Evolutionary conservation across 371 early-diverging fungal genomes (phyloP), one percentile per base, ranked within the genome.

Genomic region (Mucor velutinosus): DNA sequence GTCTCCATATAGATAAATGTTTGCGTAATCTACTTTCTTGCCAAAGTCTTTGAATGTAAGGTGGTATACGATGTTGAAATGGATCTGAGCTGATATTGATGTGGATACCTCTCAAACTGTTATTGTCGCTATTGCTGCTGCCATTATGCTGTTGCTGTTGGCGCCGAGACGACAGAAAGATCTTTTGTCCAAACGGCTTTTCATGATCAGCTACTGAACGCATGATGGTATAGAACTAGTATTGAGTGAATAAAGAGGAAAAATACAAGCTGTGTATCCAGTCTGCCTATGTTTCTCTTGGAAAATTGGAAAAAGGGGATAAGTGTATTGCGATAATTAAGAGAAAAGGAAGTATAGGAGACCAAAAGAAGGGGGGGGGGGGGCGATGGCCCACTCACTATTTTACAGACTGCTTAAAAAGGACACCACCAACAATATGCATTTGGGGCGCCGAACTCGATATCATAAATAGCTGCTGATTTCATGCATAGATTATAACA

Each of bases 11-110:
- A 0, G 72, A 72, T 7, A 79, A 27, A 0, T 57, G 49, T 19
- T 67, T 69, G 19, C 76, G 74, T 29, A 75, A 15, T 64, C 70
- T 75, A 11, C 78, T 78, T 49, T 80, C 80, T 64, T 84, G 81
- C 84, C 84, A 84, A 5, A 73, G 63, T 21, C 77, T 70, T 69
- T 84, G 82, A 12, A 81, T 64, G 56, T 81, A 76, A 11, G 82
- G 76, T 29, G 78, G 82, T 43, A 81, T 80, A 11, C 84, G 80
- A 58, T 84, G 80, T 53, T 80, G 84, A 60, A 84, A 84, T 3
- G 84, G 84, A 68, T 84, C 84, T 7, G 84, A 81, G 27, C 76
- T 78, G 45, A 84, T 84, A 60, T 84, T 81, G 73, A 84, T 84
- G 56, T 78, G 84, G 53, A 84, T 81, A n/a, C 84, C 82, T 45